Evolutionary conservation across 2,329 filamentous ascomycete species (phyloP).

Genomic region (Dactylellina leptospora): DNA sequence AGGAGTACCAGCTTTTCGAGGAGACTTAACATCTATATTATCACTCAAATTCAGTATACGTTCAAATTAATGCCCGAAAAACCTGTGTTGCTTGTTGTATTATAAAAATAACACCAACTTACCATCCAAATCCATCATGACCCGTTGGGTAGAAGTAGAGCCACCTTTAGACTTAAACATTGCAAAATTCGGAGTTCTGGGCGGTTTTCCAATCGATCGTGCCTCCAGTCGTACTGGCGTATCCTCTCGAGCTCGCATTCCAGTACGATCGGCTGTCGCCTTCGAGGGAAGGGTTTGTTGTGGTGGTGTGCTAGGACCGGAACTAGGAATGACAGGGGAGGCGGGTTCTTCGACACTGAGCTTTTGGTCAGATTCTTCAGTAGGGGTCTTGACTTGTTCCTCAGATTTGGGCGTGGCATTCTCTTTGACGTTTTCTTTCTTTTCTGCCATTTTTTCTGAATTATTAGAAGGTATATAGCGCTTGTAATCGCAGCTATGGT

Average conservation of each 20-base stretch:
- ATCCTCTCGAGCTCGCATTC: conserved; percentile 26
- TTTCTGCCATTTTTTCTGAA: conserved; percentile 24
- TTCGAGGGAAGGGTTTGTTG: conserved; percentile 12
- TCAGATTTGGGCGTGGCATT: not conserved
- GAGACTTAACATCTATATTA: conserved; percentile 13
- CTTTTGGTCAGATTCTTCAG: not conserved
- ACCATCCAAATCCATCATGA: conserved; percentile 30
- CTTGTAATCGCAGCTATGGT: too few species aligned
- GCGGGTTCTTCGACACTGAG: not conserved
- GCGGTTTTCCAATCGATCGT: conserved; percentile 35
- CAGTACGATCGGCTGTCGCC: conserved; percentile 18
- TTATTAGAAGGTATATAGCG: too few species aligned
- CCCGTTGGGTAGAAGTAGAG: conserved; percentile 8
- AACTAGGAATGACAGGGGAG: conserved; percentile 1
- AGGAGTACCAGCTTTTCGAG: conserved; percentile 2
- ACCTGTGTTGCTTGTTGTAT: conserved; percentile 42
- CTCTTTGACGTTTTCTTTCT: conserved; percentile 1
- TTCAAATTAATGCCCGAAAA: not conserved
- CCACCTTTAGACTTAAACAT: conserved; percentile 25
- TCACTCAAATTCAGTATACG: not conserved
- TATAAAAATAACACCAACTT: conserved; percentile 27
- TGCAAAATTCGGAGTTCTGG: conserved; percentile 35
- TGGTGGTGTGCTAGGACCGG: conserved; percentile 22
- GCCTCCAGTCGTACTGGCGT: conserved; percentile 16
- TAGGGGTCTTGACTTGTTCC: not conserved